These are phyloP conservation scores for Erodium texanum DNA, from an alignment of 441 rosid species.

Conservation along the genomic window DNA sequence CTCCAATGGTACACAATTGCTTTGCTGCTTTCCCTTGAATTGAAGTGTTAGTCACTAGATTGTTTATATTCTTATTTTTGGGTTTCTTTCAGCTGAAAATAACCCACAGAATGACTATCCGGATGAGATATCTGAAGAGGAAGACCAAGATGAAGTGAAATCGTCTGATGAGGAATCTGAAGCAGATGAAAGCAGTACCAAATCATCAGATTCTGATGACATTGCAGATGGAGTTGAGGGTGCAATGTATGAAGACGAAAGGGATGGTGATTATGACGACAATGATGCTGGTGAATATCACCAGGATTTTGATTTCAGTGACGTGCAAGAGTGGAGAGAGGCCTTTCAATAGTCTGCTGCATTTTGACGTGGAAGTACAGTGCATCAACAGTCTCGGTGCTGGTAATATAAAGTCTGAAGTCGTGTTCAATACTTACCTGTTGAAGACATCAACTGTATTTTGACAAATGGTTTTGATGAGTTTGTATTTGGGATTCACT, in stretches of 20 bases:
- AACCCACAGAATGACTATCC: slow-evolving; percentile 84
- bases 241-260: slow-evolving; percentile 23
- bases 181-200: neutral
- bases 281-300: slow-evolving; percentile 10
- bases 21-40: neutral
- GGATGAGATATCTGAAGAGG: slow-evolving; percentile 50
- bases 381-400: too few species aligned
- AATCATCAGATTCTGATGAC: slow-evolving; percentile 13
- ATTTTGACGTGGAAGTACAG: too few species aligned
- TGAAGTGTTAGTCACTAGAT: neutral
- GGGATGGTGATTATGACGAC: slow-evolving; percentile 18
- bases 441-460: too few species aligned
- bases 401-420: too few species aligned
- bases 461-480: too few species aligned
- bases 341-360: neutral
- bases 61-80: neutral
- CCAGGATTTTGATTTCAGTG: slow-evolving; percentile 2
- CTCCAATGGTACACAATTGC: slow-evolving; percentile 56
- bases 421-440: too few species aligned
- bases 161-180: slow-evolving; percentile 23
- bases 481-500: too few species aligned
- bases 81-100: slow-evolving; percentile 52
- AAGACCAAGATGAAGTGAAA: slow-evolving; percentile 30
- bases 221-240: slow-evolving; percentile 9
- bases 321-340: neutral